Base-by-base conservation (phyloP, 305 asterid genomes). In the Fraxinus ornus region DNA sequence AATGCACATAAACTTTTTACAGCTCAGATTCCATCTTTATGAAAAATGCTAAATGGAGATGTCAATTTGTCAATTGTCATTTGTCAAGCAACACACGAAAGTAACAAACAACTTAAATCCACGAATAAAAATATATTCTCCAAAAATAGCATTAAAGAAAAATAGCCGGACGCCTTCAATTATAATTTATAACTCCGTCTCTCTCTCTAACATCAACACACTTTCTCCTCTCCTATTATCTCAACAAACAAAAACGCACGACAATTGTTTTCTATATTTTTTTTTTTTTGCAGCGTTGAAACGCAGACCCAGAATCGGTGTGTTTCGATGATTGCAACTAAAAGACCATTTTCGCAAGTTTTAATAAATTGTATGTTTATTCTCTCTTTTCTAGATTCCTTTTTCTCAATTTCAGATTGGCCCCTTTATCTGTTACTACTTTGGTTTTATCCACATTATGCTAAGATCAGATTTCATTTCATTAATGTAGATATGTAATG, bases 181-280 rank as follows among this genome's bases (percentile, higher is more conserved):
- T 35, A 72, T 68, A 68, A 9, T 66, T 66, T 66, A 24, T 72
- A 35, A 52, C 77, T 21, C 28, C 52, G 1, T 17, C 77, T 36
- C 32, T 32, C 35, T 19, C 77, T 73, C 76, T 24, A 7, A 33
- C 32, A 71, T 32, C 8, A 2, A 30, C 77, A n/a, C 52, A 35
- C 49, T 73, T 73, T 73, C 52, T 35, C 47, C 7, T 72, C 49
- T 72, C 49, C 77, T 73, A 17, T 71, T 22, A 35, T 73, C 77
- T 72, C 77, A 73, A 33, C 52, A 73, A 30, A 73, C 77, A 73
- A 73, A 32, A 73, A 73, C 52, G 77, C 77, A 73, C 52, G 77
- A 73, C 77, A 8, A 19, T 35, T 35, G 3, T n/a, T 73, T 73
- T 73, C 30, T 33, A 33, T 32, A 12, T 24, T 0, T 66, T 10